Evolutionary conservation across 1,284 basidiomycete genomes (phyloP), one percentile per base, ranked within the genome.

Genomic region (Melampsora larici-populina): DNA sequence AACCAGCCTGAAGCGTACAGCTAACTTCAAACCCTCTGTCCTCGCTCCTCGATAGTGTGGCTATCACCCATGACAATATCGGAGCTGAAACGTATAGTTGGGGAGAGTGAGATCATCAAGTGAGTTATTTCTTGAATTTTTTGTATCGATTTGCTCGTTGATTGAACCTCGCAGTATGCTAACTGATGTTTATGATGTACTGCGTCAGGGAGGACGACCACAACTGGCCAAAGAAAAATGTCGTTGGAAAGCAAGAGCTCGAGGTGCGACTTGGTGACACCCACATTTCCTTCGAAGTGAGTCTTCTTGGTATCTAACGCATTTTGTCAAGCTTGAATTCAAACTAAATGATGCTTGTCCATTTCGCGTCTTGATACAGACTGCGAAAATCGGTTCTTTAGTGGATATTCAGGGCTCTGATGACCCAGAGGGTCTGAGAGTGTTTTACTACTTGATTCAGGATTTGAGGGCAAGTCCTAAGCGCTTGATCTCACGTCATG

Each of bases 191-290:
- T 24, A 55, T n/a, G 40, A 63, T 26, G n/a, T 36, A 36, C 40
- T 33, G 24, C 48, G 65, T 40, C 85, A 97, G 94, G 86, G 97
- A 99, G 88, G 96, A 99, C 84, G 96, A 99, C 85, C 88, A 90
- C 0, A 91, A 93, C 82, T 99, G 96, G 97, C 96, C 96, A 5
- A 96, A 97, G 86, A 97, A 96, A 87, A 97, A 97, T 84, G 92
- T 97, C 64, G 93, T 97, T 26, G 97, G 96, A 62, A 93, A 95
- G 85, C 96, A 99, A 84, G 97, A 99, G 85, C 88, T 99, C 66
- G 96, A 99, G 85, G 92, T 99, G 76, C 89, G 93, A 78, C 85
- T 97, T 78, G 95, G 95, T 64, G 94, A 91, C 82, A 93, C 97
- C 81, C 96, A 98, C 84, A 97, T 99, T 80, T 91, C 94, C 0